phyloP scores from a whole-genome alignment of 768 basidiomycete species.

The Kwoniella newhampshirensis region DNA sequence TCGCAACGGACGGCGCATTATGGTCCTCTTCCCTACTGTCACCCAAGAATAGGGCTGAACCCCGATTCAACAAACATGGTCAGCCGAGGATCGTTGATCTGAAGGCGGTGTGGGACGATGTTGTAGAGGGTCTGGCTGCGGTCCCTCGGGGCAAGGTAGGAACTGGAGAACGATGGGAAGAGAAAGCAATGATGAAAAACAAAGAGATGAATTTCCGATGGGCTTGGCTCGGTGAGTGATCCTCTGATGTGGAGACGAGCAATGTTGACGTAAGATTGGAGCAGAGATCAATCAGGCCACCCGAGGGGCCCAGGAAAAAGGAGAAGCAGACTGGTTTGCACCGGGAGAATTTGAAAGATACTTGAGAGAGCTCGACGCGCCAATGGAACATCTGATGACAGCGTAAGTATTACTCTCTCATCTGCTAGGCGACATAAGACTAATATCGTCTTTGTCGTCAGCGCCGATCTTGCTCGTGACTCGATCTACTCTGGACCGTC shows the following conservation, averaged over 20 bases:
- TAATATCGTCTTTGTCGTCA: conserved; percentile 3
- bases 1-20: conserved; percentile 9
- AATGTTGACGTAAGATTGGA: not conserved
- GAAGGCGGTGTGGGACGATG: conserved; percentile 12
- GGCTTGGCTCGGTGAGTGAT: conserved; percentile 40
- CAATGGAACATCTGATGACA: conserved; percentile 37
- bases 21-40: conserved; percentile 3
- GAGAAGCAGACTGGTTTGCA: not conserved
- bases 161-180: conserved; percentile 1
- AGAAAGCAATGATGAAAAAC: conserved; percentile 10
- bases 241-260: not conserved
- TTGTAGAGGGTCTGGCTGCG: conserved; percentile 4
- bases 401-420: conserved; percentile 18
- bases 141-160: not conserved
- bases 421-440: not conserved
- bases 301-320: not conserved
- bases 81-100: not conserved
- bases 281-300: conserved; percentile 16
- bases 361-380: conserved; percentile 38
- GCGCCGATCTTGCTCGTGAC: conserved; percentile 33
- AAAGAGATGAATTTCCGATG: conserved; percentile 19
- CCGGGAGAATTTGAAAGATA: conserved; percentile 17
- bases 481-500: conserved; percentile 2
- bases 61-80: not conserved
- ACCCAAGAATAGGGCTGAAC: not conserved